Evolutionary conservation across 1,139 yeast genomes (phyloP).

Genomic region (Pichia sp.): DNA sequence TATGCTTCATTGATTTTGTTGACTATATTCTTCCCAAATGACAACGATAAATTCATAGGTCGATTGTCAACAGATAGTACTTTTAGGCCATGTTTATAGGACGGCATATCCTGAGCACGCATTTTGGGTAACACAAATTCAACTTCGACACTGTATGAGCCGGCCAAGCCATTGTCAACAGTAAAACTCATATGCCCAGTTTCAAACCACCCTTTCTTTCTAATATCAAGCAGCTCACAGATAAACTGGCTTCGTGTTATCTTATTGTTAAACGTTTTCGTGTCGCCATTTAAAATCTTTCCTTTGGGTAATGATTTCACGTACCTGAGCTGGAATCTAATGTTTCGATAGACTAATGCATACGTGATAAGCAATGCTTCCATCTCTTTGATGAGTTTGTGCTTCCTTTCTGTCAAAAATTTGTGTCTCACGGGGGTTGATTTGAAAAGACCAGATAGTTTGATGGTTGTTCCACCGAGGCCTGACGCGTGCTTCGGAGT

Average conservation of each 20-base stretch:
- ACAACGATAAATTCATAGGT: conserved; percentile 24
- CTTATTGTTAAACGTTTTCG: conserved; percentile 10
- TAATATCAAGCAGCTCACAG: conserved; percentile 16
- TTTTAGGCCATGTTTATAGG: conserved; percentile 19
- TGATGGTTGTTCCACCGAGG: conserved; percentile 32
- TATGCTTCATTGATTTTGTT: conserved; percentile 23
- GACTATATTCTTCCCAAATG: conserved; percentile 26
- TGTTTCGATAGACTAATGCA: conserved; percentile 26
- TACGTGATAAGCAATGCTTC: conserved; percentile 27
- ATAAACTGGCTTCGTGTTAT: conserved; percentile 17
- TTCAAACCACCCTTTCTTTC: conserved; percentile 16
- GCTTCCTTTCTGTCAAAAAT: conserved; percentile 24
- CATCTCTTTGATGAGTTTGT: conserved; percentile 24
- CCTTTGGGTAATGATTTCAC: conserved; percentile 18
- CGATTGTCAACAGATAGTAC: conserved; percentile 31
- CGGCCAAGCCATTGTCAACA: not conserved
- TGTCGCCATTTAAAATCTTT: conserved; percentile 8
- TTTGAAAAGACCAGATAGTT: conserved; percentile 28
- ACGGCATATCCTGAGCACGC: conserved; percentile 24
- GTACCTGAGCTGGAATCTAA: conserved; percentile 28
- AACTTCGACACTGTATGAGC: conserved; percentile 11
- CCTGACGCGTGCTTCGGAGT: conserved; percentile 22
- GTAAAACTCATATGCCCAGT: conserved; percentile 11
- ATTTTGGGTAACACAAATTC: conserved; percentile 27
- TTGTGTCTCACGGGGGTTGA: conserved; percentile 32